Conservation (phyloP, 2,329 filamentous ascomycete species). For the Chaetomium globosum region DNA sequence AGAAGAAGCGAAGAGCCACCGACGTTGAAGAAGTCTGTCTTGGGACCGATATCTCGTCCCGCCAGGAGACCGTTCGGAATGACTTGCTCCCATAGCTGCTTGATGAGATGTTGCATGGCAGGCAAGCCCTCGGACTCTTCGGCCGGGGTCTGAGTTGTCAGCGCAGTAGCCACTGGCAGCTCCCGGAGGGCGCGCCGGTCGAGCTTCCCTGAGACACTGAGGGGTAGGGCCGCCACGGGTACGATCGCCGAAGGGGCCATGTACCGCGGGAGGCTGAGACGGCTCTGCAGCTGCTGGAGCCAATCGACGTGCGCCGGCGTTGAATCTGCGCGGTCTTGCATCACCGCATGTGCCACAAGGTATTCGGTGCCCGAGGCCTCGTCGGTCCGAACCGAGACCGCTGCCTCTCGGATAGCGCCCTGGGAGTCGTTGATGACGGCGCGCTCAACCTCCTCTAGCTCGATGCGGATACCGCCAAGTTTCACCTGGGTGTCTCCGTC, state of each 20-base stretch:
- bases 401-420: not conserved
- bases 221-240: no score
- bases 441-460: slow-evolving; percentile 40
- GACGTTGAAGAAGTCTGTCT: slow-evolving; percentile 47
- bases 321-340: slow-evolving; percentile 16
- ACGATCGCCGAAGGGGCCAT: no score
- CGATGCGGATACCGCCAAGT: slow-evolving; percentile 55
- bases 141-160: no score
- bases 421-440: slow-evolving; percentile 30
- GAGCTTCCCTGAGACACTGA: no score
- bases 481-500: slow-evolving; percentile 54
- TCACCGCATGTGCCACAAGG: slow-evolving; percentile 40
- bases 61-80: slow-evolving; percentile 29
- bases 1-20: slow-evolving; percentile 49
- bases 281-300: no score
- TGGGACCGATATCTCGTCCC: not conserved
- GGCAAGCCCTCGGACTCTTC: no score
- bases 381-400: not conserved
- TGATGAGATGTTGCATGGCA: not conserved
- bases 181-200: no score
- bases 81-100: slow-evolving; percentile 29
- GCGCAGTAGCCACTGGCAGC: no score
- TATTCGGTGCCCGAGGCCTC: slow-evolving; percentile 17
- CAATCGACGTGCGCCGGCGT: no score
- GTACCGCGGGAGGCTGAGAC: no score